These are phyloP conservation scores for Epithemia pelagica DNA, from an alignment of 108 stramenopile species.

Conservation along the genomic window DNA sequence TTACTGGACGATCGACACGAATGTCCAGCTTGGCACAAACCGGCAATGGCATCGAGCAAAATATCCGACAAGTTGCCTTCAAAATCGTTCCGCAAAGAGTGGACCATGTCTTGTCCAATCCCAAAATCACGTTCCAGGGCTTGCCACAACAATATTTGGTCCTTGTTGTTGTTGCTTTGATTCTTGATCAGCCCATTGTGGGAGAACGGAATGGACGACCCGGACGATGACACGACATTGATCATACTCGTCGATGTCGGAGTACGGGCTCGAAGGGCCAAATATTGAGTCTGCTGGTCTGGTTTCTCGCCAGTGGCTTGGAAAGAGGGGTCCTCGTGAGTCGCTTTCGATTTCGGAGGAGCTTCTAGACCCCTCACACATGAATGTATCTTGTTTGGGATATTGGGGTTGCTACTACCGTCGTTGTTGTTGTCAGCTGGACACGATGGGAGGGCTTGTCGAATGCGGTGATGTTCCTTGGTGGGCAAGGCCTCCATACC, in stretches of 20 bases:
- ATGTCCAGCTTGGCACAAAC: conserved; percentile 33
- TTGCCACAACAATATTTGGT: conserved; percentile 15
- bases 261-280: conserved; percentile 58
- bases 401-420: too few species aligned
- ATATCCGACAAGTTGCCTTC: conserved; percentile 16
- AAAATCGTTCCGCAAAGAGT: conserved; percentile 10
- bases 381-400: not conserved
- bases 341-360: not conserved
- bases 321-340: too few species aligned
- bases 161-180: not conserved
- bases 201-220: not conserved
- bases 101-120: conserved; percentile 1
- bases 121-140: conserved; percentile 11
- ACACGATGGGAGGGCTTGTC: not conserved
- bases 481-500: not conserved
- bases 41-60: conserved; percentile 25
- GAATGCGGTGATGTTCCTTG: conserved; percentile 7
- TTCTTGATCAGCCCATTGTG: too few species aligned
- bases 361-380: not conserved
- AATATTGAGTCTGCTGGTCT: conserved; percentile 16
- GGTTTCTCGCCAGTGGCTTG: conserved; percentile 23
- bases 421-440: too few species aligned
- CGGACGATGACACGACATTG: conserved; percentile 21
- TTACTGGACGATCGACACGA: conserved; percentile 26
- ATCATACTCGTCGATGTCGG: conserved; percentile 70